phyloP scores from a whole-genome alignment of 129 eudicot genomes.

The Smallanthus sonchifolius region DNA sequence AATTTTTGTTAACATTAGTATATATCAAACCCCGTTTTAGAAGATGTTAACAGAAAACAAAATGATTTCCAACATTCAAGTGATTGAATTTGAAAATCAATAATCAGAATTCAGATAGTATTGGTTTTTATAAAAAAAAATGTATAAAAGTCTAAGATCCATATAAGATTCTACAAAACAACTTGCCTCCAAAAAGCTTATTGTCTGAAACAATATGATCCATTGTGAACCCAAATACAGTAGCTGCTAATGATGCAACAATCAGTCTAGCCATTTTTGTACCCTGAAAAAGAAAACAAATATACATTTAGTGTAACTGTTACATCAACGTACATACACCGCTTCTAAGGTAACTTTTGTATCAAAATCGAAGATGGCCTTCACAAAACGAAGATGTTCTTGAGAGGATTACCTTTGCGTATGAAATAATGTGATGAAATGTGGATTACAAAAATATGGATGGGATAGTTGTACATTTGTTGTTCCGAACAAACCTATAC shows the following conservation, averaged over 20 bases:
- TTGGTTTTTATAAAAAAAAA: neutral
- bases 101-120: neutral
- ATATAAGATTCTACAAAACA: neutral
- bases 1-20: neutral
- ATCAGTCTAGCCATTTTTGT: slow-evolving; percentile 20
- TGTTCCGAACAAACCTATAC: slow-evolving; percentile 3
- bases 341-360: too few relatives aligned
- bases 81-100: neutral
- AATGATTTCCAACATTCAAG: neutral
- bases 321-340: neutral
- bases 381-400: neutral
- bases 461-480: neutral
- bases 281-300: neutral
- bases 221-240: slow-evolving; percentile 26
- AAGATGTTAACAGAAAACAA: too few relatives aligned
- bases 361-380: neutral
- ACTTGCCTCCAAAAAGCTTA: slow-evolving; percentile 29
- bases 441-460: neutral
- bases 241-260: slow-evolving; percentile 13
- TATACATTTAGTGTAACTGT: neutral
- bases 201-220: slow-evolving; percentile 25
- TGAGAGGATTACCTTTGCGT: neutral
- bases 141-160: neutral
- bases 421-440: neutral
- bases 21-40: too few relatives aligned